These are phyloP conservation scores for Musa troglodytarum DNA, from an alignment of 176 grass and related monocot genomes.

Conservation along the genomic window DNA sequence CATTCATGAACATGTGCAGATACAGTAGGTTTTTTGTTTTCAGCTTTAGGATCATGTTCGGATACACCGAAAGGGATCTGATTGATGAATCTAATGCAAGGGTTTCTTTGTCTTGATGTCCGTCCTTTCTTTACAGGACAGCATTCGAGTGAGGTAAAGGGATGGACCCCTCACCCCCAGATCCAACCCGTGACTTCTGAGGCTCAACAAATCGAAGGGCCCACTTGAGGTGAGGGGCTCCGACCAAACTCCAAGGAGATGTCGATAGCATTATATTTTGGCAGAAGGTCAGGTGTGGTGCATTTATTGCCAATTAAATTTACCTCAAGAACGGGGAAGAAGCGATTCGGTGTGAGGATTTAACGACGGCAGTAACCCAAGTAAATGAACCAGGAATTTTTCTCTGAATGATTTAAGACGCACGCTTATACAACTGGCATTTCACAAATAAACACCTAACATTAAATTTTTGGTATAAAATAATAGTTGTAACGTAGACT, in stretches of 20 bases:
- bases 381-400: too few relatives aligned
- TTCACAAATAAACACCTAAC: not conserved
- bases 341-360: too few relatives aligned
- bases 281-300: too few relatives aligned
- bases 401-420: too few relatives aligned
- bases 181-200: not conserved
- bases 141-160: not conserved
- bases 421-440: not conserved
- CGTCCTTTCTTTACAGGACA: not conserved
- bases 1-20: not conserved
- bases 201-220: not conserved
- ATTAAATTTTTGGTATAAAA: too few relatives aligned
- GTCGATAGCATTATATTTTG: not conserved
- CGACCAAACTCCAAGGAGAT: conserved; percentile 1
- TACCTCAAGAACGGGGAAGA: too few relatives aligned
- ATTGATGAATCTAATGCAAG: not conserved
- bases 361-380: too few relatives aligned
- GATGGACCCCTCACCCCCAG: not conserved
- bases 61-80: not conserved
- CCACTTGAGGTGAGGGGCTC: not conserved
- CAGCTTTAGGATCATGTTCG: not conserved
- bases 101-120: not conserved
- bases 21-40: not conserved
- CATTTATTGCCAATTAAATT: not conserved
- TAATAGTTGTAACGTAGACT: not conserved